A percentile compares a stretch with the other conserved stretches of the same genome.
These are phyloP conservation scores for Trifolium dubium DNA, from an alignment of 306 rosid species.

Conservation along the genomic window DNA sequence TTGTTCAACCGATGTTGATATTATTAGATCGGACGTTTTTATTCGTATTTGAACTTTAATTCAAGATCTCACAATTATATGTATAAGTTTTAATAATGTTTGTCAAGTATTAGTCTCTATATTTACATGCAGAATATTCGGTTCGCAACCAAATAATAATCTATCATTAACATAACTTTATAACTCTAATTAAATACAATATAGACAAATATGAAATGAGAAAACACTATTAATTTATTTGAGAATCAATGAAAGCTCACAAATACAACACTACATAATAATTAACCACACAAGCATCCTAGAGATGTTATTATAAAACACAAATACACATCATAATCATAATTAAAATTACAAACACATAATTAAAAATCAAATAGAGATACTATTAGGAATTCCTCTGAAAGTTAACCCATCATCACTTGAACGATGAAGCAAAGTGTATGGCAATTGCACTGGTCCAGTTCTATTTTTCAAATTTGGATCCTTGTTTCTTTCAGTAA, in stretches of 20 bases:
- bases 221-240: not conserved
- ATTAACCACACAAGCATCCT: not conserved
- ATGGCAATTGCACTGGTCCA: conserved; percentile 4
- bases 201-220: not conserved
- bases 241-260: not conserved
- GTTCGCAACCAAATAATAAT: too few species aligned
- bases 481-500: conserved; percentile 13
- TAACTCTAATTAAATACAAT: too few species aligned
- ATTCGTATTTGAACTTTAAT: too few species aligned
- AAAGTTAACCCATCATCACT: conserved; percentile 3
- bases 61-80: too few species aligned
- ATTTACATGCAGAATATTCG: too few species aligned
- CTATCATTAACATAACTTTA: too few species aligned
- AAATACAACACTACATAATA: not conserved
- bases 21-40: too few species aligned
- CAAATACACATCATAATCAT: not conserved
- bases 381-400: conserved; percentile 23
- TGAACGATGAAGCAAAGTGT: conserved; percentile 9
- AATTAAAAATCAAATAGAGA: not conserved
- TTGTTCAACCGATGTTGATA: too few species aligned
- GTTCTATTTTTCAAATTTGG: not conserved
- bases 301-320: not conserved
- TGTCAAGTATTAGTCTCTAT: too few species aligned
- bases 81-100: too few species aligned
- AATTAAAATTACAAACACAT: not conserved